Percentiles rank a stretch among this genome's conserved stretches.
These are phyloP conservation scores for Epichloe glyceriae DNA, from an alignment of 2,329 filamentous ascomycete genomes.

Conservation along the genomic window DNA sequence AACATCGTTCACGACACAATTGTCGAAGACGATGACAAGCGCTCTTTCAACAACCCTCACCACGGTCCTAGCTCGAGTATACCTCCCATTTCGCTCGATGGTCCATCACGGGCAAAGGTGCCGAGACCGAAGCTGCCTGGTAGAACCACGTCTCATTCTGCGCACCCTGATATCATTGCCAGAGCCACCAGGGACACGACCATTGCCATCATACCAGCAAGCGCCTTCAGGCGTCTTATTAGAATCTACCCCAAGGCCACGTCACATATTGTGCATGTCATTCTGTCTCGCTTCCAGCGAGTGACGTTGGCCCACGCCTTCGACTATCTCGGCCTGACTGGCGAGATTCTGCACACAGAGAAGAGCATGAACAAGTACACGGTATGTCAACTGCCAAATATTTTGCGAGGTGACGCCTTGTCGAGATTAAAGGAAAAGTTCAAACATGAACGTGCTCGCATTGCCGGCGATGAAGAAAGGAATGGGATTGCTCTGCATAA, in stretches of 20 bases:
- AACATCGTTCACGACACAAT: slow-evolving; percentile 4
- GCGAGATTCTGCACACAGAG: slow-evolving; percentile 84
- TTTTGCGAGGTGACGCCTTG: slow-evolving; percentile 71
- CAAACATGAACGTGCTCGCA: slow-evolving; percentile 65
- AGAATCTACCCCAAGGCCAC: slow-evolving; percentile 92
- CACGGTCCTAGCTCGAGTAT: slow-evolving; percentile 34
- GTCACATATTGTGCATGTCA: slow-evolving; percentile 94
- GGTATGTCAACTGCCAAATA: slow-evolving; percentile 79
- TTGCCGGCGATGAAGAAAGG: slow-evolving; percentile 60
- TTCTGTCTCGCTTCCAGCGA: slow-evolving; percentile 82
- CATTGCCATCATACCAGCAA: slow-evolving; percentile 94
- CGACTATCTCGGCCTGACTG: slow-evolving; percentile 82
- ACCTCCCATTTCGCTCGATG: slow-evolving; percentile 63
- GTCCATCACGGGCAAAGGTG: slow-evolving; percentile 15
- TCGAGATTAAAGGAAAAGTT: slow-evolving; percentile 90
- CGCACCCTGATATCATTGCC: slow-evolving; percentile 94
- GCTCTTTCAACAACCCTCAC: slow-evolving; percentile 4
- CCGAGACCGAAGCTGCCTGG: slow-evolving; percentile 28
- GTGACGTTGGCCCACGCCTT: slow-evolving; percentile 92
- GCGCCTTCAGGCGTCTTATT: slow-evolving; percentile 84
- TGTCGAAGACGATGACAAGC: slow-evolving; percentile 9
- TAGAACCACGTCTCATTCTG: slow-evolving; percentile 52
- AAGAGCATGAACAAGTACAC: slow-evolving; percentile 90
- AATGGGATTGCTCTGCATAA: slow-evolving; percentile 97
- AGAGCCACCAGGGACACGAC: slow-evolving; percentile 92